Percentiles rank a stretch among this genome's conserved stretches.
Evolutionary conservation across 2,329 filamentous ascomycete genomes (phyloP).

Genomic region (Cytospora piceicola): DNA sequence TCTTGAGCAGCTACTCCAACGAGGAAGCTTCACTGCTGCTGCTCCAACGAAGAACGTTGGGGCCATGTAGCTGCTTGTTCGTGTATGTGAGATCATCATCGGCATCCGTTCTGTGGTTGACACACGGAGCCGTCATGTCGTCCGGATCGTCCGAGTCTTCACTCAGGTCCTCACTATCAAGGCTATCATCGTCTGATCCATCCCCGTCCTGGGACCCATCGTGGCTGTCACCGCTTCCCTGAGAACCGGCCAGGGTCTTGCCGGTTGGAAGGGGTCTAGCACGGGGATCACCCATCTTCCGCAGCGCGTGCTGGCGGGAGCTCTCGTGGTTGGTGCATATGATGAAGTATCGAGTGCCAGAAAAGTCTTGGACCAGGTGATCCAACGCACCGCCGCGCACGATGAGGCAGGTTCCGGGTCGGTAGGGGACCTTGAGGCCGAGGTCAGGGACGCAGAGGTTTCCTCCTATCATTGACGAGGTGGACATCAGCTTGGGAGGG

Average conservation of each 20-base stretch:
- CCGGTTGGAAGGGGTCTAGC: neutral
- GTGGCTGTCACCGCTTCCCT: neutral
- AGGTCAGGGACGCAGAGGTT: constrained; percentile 32
- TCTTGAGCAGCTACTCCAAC: neutral
- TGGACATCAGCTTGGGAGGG: too few relatives aligned
- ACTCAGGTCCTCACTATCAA: neutral
- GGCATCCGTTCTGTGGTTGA: neutral
- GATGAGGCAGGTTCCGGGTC: constrained; percentile 30
- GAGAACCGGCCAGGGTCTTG: neutral
- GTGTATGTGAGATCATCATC: neutral
- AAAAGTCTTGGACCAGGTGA: constrained; percentile 30
- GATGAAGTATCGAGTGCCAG: constrained; percentile 30
- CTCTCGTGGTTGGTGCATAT: constrained; percentile 33
- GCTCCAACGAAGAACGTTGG: neutral
- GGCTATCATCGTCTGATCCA: neutral
- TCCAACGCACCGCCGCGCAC: constrained; percentile 29
- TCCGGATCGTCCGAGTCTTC: neutral
- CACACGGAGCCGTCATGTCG: neutral
- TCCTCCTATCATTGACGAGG: too few relatives aligned
- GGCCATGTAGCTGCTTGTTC: neutral
- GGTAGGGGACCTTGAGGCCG: constrained; percentile 29
- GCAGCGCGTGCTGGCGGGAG: constrained; percentile 14
- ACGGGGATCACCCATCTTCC: neutral
- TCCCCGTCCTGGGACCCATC: neutral
- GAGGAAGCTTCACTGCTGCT: constrained; percentile 18